phyloP scores from a whole-genome alignment of 78 protist species.

The Protostelium mycophagum region DNA sequence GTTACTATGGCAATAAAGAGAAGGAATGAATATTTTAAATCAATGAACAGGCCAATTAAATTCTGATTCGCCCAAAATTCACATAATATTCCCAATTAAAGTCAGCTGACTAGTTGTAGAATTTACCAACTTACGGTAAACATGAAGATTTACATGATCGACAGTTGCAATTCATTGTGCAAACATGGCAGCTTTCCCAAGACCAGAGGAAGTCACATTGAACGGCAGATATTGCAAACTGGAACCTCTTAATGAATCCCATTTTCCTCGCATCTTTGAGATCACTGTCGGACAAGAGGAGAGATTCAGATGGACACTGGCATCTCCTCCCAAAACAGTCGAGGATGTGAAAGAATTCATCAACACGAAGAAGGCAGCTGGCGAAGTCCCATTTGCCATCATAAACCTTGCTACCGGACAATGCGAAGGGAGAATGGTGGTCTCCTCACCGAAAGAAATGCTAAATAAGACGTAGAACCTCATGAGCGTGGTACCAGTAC shows the following conservation, averaged over 20 bases:
- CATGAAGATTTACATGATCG: too few relatives aligned
- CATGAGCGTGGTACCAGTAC: not conserved
- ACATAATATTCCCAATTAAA: too few relatives aligned
- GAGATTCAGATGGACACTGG: not conserved
- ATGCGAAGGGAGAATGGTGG: not conserved
- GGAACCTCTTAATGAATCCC: not conserved
- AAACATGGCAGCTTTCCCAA: not conserved
- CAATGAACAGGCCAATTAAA: too few relatives aligned
- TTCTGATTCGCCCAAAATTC: too few relatives aligned
- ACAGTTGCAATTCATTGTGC: too few relatives aligned
- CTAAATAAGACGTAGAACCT: not conserved
- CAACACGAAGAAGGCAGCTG: not conserved
- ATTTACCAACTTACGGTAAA: too few relatives aligned
- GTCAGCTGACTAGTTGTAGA: too few relatives aligned
- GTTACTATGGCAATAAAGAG: too few relatives aligned
- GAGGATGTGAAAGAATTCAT: not conserved
- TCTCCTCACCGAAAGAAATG: not conserved
- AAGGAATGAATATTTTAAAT: too few relatives aligned
- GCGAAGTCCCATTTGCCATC: not conserved
- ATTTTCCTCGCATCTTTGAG: not conserved
- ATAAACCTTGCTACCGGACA: not conserved
- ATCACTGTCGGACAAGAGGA: not conserved
- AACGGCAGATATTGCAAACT: not conserved
- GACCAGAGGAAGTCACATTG: not conserved
- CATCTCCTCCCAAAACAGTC: not conserved